Conservation (phyloP, 2,329 filamentous ascomycete species). For the Escovopsis sp. region DNA sequence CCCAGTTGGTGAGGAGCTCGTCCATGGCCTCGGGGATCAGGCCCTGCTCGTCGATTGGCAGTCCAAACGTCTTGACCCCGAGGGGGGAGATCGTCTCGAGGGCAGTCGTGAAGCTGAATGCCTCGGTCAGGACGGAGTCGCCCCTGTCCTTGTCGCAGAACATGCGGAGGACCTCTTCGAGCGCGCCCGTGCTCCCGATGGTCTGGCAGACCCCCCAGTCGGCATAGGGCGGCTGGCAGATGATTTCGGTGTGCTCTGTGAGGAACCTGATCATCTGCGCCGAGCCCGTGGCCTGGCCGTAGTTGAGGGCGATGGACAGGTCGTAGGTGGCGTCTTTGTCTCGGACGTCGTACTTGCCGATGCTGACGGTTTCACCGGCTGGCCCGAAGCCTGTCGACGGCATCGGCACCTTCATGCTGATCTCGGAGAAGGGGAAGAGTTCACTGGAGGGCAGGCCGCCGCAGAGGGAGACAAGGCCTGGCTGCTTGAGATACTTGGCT, state of each 20-base stretch:
- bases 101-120: slow-evolving; percentile 75
- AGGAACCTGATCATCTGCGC: slow-evolving; percentile 81
- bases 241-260: slow-evolving; percentile 88
- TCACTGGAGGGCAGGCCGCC: slow-evolving; percentile 78
- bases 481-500: slow-evolving; percentile 62
- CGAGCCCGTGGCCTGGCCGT: slow-evolving; percentile 73
- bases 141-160: slow-evolving; percentile 54
- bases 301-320: slow-evolving; percentile 81
- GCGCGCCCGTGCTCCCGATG: slow-evolving; percentile 70
- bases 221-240: slow-evolving; percentile 72
- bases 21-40: slow-evolving; percentile 38
- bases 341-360: slow-evolving; percentile 73
- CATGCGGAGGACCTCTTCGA: slow-evolving; percentile 75
- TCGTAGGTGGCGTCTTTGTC: slow-evolving; percentile 46
- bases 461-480: slow-evolving; percentile 80
- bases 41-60: slow-evolving; percentile 38
- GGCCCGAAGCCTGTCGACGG: too few species aligned
- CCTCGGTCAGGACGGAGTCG: slow-evolving; percentile 72
- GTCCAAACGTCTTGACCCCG: slow-evolving; percentile 36
- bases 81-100: slow-evolving; percentile 42
- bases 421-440: slow-evolving; percentile 79
- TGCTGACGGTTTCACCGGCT: slow-evolving; percentile 44
- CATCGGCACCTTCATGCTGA: slow-evolving; percentile 59
- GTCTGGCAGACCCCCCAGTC: slow-evolving; percentile 83
- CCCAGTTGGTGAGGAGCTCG: slow-evolving; percentile 34